These are phyloP conservation scores for Symmetrospora coprosmae DNA, from an alignment of 768 basidiomycete genomes.

Conservation along the genomic window DNA sequence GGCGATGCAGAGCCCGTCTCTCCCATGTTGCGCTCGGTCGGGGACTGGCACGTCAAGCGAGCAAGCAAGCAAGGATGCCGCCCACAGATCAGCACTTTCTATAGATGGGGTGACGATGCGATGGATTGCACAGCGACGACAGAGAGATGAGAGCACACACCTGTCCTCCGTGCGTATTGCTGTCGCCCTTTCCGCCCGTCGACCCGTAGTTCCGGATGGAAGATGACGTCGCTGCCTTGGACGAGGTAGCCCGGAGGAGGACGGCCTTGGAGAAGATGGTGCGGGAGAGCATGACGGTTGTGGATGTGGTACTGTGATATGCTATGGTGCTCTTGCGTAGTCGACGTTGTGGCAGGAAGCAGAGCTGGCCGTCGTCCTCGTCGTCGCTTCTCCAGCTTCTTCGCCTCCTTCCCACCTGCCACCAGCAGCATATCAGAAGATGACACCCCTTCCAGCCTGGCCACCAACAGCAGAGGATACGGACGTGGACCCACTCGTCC, in stretches of 20 bases:
- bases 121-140: not conserved
- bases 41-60: slow-evolving; percentile 1
- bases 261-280: not conserved
- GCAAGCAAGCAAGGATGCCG: not conserved
- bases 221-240: not conserved
- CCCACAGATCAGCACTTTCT: not conserved
- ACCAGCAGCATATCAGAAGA: not conserved
- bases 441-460: slow-evolving; percentile 5
- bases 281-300: not conserved
- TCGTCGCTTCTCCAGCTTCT: not conserved
- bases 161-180: not conserved
- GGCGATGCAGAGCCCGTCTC: not conserved
- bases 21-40: not conserved
- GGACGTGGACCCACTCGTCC: slow-evolving; percentile 10
- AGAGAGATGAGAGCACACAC: not conserved
- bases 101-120: not conserved
- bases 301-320: not conserved
- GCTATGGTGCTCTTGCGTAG: not conserved
- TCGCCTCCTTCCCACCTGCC: not conserved
- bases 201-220: not conserved
- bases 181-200: not conserved
- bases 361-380: not conserved
- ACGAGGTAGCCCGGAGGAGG: not conserved
- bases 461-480: not conserved
- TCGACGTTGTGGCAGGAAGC: not conserved